phyloP scores from a whole-genome alignment of 1,139 yeast species.

The Suhomyces wounanorum region DNA sequence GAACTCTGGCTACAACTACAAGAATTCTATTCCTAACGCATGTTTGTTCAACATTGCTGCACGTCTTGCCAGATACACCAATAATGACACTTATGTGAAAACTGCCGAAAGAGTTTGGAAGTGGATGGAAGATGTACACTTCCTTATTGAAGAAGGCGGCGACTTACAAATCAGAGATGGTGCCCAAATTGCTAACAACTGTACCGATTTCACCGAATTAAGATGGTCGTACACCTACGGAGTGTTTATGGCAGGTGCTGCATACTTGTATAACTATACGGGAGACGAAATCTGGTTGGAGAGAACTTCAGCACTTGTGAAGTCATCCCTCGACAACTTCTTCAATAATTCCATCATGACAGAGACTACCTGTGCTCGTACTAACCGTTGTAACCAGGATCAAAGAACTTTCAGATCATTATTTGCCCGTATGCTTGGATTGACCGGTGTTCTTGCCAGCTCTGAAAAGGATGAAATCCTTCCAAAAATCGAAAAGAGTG shows the following conservation, averaged over 20 bases:
- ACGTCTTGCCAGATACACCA: conserved; percentile 81
- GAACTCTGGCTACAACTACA: conserved; percentile 92
- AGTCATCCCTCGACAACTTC: conserved; percentile 55
- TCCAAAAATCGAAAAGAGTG: conserved; percentile 58
- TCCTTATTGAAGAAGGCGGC: conserved; percentile 48
- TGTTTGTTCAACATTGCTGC: conserved; percentile 88
- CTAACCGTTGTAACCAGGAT: conserved; percentile 72
- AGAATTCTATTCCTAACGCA: conserved; percentile 88
- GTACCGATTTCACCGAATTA: conserved; percentile 56
- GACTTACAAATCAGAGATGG: conserved; percentile 71
- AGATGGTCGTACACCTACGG: conserved; percentile 94
- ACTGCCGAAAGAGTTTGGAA: conserved; percentile 82
- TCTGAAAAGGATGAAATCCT: conserved; percentile 52
- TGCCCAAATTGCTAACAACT: conserved; percentile 58
- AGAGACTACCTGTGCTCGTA: conserved; percentile 70
- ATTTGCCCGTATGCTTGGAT: conserved; percentile 71
- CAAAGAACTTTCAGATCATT: conserved; percentile 90
- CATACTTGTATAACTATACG: conserved; percentile 78
- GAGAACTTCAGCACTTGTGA: conserved; percentile 57
- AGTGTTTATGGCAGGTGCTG: conserved; percentile 74
- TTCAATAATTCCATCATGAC: conserved; percentile 63
- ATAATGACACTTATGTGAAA: conserved; percentile 68
- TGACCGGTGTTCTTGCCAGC: conserved; percentile 75
- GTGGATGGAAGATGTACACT: conserved; percentile 71
- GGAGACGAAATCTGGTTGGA: conserved; percentile 66